Conservation (phyloP, 768 basidiomycete genomes). For the Dentipellis fragilis region DNA sequence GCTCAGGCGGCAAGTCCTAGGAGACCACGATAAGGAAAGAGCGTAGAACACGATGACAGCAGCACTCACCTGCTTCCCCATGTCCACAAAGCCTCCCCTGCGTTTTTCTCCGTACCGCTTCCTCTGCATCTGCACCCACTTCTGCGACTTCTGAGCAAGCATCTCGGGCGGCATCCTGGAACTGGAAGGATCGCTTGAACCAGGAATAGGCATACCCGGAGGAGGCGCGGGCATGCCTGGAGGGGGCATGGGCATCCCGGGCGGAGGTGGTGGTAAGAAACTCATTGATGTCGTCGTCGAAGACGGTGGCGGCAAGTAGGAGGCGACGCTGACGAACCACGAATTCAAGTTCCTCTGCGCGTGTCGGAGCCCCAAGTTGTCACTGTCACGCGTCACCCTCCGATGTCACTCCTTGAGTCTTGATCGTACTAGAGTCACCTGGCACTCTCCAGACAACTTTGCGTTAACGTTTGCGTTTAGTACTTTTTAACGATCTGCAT, state of each 20-base stretch:
- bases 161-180: slow-evolving; percentile 52
- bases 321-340: neutral
- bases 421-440: too few species aligned
- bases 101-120: slow-evolving; percentile 89
- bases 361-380: too few species aligned
- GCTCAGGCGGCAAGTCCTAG: slow-evolving; percentile 92
- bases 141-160: slow-evolving; percentile 86
- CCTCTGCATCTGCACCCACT: slow-evolving; percentile 92
- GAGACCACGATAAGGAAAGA: slow-evolving; percentile 14
- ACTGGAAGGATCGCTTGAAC: slow-evolving; percentile 22
- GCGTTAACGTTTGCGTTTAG: too few species aligned
- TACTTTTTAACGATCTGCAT: too few species aligned
- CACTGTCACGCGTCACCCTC: too few species aligned
- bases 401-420: too few species aligned
- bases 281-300: slow-evolving; percentile 12
- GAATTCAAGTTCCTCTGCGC: neutral
- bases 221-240: slow-evolving; percentile 22
- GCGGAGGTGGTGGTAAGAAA: slow-evolving; percentile 23
- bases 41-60: neutral
- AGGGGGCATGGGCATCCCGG: slow-evolving; percentile 21
- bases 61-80: slow-evolving; percentile 77
- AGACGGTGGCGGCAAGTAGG: slow-evolving; percentile 1
- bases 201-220: slow-evolving; percentile 18
- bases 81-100: slow-evolving; percentile 81
- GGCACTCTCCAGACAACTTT: too few species aligned